phyloP scores from a whole-genome alignment of 2,329 filamentous ascomycete genomes.

The Mycosphaerella arachidis region DNA sequence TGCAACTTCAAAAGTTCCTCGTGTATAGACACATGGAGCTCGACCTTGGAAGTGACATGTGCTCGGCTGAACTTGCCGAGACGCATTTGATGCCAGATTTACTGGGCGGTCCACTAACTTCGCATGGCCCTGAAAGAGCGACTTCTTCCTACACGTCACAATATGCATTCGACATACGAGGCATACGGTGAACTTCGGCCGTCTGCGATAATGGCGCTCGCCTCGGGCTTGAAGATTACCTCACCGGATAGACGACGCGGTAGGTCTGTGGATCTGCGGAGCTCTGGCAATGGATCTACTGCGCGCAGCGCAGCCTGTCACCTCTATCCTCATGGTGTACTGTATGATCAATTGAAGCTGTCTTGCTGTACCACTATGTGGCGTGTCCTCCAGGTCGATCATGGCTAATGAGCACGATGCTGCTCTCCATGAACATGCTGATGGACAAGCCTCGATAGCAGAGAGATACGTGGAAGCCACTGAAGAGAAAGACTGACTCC shows the following conservation, averaged over 20 bases:
- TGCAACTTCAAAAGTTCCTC: background rate
- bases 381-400: background rate
- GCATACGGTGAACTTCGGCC: background rate
- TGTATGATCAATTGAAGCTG: background rate
- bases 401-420: background rate
- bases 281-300: background rate
- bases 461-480: background rate
- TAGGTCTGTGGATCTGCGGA: background rate
- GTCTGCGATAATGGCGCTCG: slow-evolving; percentile 1
- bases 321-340: background rate
- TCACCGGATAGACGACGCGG: background rate
- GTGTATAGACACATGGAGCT: background rate
- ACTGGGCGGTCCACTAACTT: background rate
- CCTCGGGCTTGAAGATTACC: background rate
- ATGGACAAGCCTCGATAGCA: background rate
- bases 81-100: background rate
- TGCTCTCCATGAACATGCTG: background rate
- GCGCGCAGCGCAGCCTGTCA: background rate
- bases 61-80: background rate
- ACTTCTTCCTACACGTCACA: background rate
- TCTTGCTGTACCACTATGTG: background rate
- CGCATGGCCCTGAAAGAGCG: background rate
- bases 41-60: background rate
- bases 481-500: background rate
- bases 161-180: background rate